These are phyloP conservation scores for Beauveria bassiana DNA, from an alignment of 2,329 filamentous ascomycete species.

Conservation along the genomic window DNA sequence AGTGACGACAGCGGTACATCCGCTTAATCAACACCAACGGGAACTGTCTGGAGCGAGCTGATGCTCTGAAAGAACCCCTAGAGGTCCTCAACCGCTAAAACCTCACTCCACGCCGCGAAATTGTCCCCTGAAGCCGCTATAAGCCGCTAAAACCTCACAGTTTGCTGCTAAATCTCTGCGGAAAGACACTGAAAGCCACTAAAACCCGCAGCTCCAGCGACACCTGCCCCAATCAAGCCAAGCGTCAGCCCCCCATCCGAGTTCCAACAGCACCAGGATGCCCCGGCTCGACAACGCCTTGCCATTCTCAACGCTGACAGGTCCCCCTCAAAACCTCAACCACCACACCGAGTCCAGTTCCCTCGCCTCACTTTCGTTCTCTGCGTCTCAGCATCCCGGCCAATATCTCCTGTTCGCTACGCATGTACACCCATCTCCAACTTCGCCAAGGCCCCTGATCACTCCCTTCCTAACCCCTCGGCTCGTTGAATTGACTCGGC, in stretches of 20 bases:
- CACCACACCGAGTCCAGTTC: background rate
- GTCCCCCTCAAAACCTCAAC: conserved; percentile 9
- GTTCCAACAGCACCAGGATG: background rate
- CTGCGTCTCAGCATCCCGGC: background rate
- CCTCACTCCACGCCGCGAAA: too few relatives aligned
- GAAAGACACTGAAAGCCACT: too few relatives aligned
- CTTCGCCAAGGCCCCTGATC: background rate
- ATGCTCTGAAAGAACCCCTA: too few relatives aligned
- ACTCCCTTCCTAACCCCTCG: background rate
- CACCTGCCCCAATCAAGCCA: background rate
- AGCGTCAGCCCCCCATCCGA: background rate
- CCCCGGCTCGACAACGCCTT: background rate
- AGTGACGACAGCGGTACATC: too few relatives aligned
- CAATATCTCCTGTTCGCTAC: background rate
- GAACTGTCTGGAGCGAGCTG: too few relatives aligned
- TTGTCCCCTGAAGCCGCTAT: background rate
- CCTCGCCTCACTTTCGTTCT: background rate
- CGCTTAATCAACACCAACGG: too few relatives aligned
- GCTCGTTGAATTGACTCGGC: conserved; percentile 2
- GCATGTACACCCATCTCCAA: background rate
- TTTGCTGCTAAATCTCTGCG: too few relatives aligned
- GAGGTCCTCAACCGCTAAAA: too few relatives aligned
- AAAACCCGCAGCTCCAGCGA: background rate
- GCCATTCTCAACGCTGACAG: conserved; percentile 6
- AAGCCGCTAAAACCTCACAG: background rate